phyloP scores from a whole-genome alignment of 148 eudicot species.

The Fallopia convolvulus region DNA sequence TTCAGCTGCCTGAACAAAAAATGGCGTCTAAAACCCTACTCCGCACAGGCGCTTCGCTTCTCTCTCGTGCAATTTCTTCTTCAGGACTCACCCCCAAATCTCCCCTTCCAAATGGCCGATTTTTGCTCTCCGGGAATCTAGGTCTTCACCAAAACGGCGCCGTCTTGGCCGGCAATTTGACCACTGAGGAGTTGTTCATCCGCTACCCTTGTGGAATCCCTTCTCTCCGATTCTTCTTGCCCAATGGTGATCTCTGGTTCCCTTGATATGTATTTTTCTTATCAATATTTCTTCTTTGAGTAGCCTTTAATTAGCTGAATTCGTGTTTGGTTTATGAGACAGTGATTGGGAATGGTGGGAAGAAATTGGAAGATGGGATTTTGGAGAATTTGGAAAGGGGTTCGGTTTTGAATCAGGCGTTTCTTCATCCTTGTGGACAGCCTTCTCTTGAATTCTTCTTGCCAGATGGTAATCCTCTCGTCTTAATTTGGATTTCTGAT shows the following conservation, averaged over 20 bases:
- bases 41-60: slow-evolving; percentile 39
- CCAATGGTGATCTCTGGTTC: slow-evolving; percentile 13
- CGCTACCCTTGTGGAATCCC: slow-evolving; percentile 13
- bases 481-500: neutral
- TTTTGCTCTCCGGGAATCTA: slow-evolving; percentile 12
- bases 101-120: slow-evolving; percentile 23
- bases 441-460: slow-evolving; percentile 65
- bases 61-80: slow-evolving; percentile 33
- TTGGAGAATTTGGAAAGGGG: slow-evolving; percentile 12
- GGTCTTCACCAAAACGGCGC: slow-evolving; percentile 31
- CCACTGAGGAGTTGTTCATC: slow-evolving; percentile 17
- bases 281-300: neutral
- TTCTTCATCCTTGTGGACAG: slow-evolving; percentile 51
- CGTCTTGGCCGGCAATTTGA: slow-evolving; percentile 19
- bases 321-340: slow-evolving; percentile 6
- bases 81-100: slow-evolving; percentile 12
- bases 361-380: slow-evolving; percentile 18
- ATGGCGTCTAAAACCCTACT: slow-evolving; percentile 62
- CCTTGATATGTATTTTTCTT: neutral
- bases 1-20: neutral
- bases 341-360: slow-evolving; percentile 20
- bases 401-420: neutral
- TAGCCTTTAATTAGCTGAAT: neutral
- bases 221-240: slow-evolving; percentile 13
- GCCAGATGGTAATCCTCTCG: slow-evolving; percentile 49